These are phyloP conservation scores for Oryza officinalis DNA, from an alignment of 176 grass and related monocot genomes.

Conservation along the genomic window DNA sequence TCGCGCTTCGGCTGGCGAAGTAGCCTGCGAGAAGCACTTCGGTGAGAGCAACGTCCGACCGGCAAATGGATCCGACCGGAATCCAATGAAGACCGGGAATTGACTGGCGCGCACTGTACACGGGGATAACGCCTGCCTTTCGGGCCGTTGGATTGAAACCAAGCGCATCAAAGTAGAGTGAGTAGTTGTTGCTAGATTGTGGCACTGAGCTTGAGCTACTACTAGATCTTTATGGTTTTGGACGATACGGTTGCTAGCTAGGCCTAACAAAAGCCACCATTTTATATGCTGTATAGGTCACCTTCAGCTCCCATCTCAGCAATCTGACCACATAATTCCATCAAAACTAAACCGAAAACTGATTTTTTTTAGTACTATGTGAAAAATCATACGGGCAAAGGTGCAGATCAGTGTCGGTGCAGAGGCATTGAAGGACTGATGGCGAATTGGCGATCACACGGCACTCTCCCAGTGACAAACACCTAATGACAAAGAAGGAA, in stretches of 20 bases:
- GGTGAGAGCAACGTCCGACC: conserved; percentile 31
- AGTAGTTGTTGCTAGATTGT: not conserved
- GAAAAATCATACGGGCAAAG: not conserved
- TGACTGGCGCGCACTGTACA: not conserved
- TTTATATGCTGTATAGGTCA: not conserved
- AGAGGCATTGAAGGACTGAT: not conserved
- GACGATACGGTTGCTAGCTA: not conserved
- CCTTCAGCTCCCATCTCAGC: not conserved
- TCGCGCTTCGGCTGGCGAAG: not conserved
- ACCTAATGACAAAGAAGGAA: not conserved
- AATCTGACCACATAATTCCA: not conserved
- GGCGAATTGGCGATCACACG: not conserved
- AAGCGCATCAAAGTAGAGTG: not conserved
- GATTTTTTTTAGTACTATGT: too few species aligned
- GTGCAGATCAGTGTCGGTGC: not conserved
- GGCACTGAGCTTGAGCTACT: too few species aligned
- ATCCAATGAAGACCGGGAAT: not conserved
- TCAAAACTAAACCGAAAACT: not conserved
- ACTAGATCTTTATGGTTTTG: not conserved
- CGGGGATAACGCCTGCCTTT: not conserved
- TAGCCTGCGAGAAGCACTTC: conserved; percentile 29
- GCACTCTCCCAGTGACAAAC: not conserved
- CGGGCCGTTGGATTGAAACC: not conserved
- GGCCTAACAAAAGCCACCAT: not conserved
- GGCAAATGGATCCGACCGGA: not conserved